These are phyloP conservation scores for Arabis hirsuta DNA, from an alignment of 345 rosid genomes.

Conservation along the genomic window DNA sequence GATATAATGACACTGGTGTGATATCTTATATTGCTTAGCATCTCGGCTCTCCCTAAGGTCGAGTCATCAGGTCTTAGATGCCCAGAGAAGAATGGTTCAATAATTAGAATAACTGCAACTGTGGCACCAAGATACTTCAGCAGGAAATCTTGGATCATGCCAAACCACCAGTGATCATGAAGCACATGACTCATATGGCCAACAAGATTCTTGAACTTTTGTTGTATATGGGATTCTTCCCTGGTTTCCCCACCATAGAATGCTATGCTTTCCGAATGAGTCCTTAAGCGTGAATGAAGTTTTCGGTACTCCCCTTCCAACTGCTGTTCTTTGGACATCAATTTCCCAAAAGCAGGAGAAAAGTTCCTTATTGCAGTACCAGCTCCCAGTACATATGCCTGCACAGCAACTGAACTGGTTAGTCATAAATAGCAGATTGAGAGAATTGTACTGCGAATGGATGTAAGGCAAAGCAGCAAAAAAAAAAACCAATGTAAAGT, in stretches of 20 bases:
- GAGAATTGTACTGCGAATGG: background rate
- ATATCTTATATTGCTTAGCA: constrained; percentile 98
- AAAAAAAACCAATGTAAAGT: background rate
- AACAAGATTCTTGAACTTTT: constrained; percentile 77
- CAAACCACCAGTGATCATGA: constrained; percentile 99
- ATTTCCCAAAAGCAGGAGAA: constrained; percentile 92
- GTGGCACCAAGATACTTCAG: constrained; percentile 98
- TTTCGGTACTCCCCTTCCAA: constrained; percentile 97
- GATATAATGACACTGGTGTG: constrained; percentile 95
- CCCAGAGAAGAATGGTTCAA: constrained; percentile 97
- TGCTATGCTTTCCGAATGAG: constrained; percentile 98
- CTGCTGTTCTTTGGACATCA: constrained; percentile 95
- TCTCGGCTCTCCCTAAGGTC: constrained; percentile 91
- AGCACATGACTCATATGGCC: constrained; percentile 77
- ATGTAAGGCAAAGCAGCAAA: constrained; percentile 13
- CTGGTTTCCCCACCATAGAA: constrained; percentile 94
- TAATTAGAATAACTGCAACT: constrained; percentile 86
- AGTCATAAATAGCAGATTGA: constrained; percentile 7
- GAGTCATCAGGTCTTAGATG: constrained; percentile 86
- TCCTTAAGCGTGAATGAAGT: constrained; percentile 96
- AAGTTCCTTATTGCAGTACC: constrained; percentile 85
- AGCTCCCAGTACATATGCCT: constrained; percentile 94
- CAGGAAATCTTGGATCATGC: constrained; percentile 98
- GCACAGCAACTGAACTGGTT: constrained; percentile 39
- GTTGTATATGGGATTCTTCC: constrained; percentile 89